Evolutionary conservation across 2,329 filamentous ascomycete species (phyloP).

Genomic region (Annulohypoxylon truncatum): DNA sequence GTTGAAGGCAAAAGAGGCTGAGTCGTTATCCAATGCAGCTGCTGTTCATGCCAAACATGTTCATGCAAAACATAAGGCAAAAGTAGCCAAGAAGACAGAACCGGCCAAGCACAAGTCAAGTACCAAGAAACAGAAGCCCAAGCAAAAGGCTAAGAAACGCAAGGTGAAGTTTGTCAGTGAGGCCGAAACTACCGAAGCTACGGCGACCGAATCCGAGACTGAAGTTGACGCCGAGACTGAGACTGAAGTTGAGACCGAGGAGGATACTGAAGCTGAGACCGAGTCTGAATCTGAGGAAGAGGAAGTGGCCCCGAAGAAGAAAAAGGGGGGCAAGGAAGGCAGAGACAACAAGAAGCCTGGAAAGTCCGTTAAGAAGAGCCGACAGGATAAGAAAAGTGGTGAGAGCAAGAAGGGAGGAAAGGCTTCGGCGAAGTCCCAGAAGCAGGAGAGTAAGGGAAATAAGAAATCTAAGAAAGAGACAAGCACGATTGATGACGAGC

Average conservation of each 20-base stretch:
- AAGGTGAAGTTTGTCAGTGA: slow-evolving; percentile 26
- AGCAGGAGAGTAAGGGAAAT: slow-evolving; percentile 5
- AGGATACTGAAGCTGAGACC: background rate
- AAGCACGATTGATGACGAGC: background rate
- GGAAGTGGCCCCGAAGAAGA: slow-evolving; percentile 18
- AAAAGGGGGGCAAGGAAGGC: slow-evolving; percentile 16
- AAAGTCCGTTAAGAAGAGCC: background rate
- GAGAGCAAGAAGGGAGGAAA: slow-evolving; percentile 5
- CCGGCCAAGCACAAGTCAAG: slow-evolving; percentile 18
- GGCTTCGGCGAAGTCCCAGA: background rate
- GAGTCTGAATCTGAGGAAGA: slow-evolving; percentile 32
- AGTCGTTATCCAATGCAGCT: slow-evolving; percentile 25
- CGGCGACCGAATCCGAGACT: slow-evolving; percentile 24
- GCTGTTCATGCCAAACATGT: slow-evolving; percentile 34
- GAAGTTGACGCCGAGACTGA: slow-evolving; percentile 10
- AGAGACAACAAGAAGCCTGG: slow-evolving; percentile 14
- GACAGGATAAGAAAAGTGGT: slow-evolving; percentile 14
- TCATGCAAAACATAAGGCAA: slow-evolving; percentile 34
- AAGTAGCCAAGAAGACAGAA: slow-evolving; percentile 22
- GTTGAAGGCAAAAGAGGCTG: slow-evolving; percentile 23
- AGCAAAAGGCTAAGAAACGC: slow-evolving; percentile 26
- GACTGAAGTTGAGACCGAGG: slow-evolving; percentile 18
- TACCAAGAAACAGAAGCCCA: slow-evolving; percentile 24
- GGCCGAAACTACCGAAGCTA: slow-evolving; percentile 17
- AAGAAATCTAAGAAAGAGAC: background rate